phyloP scores from a whole-genome alignment of 371 early-diverging fungal genomes.

The Syncephalastrum contaminatum region DNA sequence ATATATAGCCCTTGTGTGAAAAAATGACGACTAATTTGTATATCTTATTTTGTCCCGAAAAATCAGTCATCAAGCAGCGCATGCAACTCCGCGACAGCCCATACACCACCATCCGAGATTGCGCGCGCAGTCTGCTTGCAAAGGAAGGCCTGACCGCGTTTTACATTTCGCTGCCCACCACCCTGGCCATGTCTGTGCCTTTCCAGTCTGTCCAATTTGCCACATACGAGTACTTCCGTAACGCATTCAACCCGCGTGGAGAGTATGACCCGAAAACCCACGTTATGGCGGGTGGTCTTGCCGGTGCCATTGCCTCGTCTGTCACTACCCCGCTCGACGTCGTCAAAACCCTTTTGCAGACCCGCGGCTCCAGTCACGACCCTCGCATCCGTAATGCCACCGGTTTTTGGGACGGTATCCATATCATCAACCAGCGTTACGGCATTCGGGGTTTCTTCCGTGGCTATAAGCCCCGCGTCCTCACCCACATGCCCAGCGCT shows the following conservation, averaged over 20 bases:
- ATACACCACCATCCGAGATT: conserved; percentile 68
- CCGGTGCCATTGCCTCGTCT: conserved; percentile 85
- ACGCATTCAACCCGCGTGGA: conserved; percentile 71
- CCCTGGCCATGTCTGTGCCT: conserved; percentile 90
- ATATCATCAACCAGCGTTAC: conserved; percentile 68
- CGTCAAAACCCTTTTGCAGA: conserved; percentile 90
- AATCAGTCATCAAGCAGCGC: conserved; percentile 90
- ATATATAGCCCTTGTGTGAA: background rate
- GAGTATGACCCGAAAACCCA: conserved; percentile 81
- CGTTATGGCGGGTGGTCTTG: conserved; percentile 81
- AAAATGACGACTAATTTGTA: background rate
- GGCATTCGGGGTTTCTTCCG: conserved; percentile 77
- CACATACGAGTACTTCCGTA: conserved; percentile 80
- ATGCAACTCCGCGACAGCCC: conserved; percentile 84
- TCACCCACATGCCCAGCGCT: conserved; percentile 87
- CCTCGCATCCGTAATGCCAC: conserved; percentile 59
- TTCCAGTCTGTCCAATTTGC: conserved; percentile 93
- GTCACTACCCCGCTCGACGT: conserved; percentile 93
- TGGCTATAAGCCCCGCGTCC: conserved; percentile 75
- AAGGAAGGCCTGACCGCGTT: conserved; percentile 86
- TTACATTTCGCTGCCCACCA: conserved; percentile 93
- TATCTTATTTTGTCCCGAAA: conserved; percentile 1
- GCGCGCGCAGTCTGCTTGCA: conserved; percentile 65
- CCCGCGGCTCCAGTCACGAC: conserved; percentile 73
- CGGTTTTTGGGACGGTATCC: conserved; percentile 74